Conservation (phyloP, 805 yeast genomes). For the Starmerella vaccinii region DNA sequence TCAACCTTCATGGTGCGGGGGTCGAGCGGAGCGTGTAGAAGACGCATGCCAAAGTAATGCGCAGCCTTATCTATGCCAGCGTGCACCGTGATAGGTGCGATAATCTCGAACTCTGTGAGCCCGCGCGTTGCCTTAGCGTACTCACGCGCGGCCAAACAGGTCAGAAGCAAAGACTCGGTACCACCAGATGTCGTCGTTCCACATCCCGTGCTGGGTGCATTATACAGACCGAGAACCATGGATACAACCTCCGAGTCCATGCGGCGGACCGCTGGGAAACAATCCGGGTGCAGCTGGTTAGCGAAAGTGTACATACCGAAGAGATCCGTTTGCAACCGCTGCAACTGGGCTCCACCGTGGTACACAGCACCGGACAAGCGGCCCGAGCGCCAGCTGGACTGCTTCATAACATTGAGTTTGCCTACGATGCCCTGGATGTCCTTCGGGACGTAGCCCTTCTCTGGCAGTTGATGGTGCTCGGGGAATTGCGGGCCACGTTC, state of each 20-base stretch:
- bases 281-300: constrained; percentile 93
- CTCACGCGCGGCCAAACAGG: constrained; percentile 82
- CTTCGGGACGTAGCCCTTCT: constrained; percentile 42
- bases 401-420: constrained; percentile 37
- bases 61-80: constrained; percentile 95
- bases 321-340: constrained; percentile 64
- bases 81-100: constrained; percentile 83
- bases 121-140: constrained; percentile 45
- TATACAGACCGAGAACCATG: constrained; percentile 72
- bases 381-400: constrained; percentile 76
- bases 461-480: constrained; percentile 41
- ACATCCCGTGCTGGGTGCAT: constrained; percentile 64
- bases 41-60: constrained; percentile 74
- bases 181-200: constrained; percentile 93
- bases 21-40: constrained; percentile 71
- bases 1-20: constrained; percentile 60
- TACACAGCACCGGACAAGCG: constrained; percentile 91
- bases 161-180: constrained; percentile 78
- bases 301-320: constrained; percentile 72
- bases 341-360: constrained; percentile 80
- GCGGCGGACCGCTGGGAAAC: constrained; percentile 89
- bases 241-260: constrained; percentile 93
- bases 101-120: constrained; percentile 65
- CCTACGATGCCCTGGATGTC: constrained; percentile 45
- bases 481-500: constrained; percentile 37